Conservation (phyloP, 148 eudicot genomes). For the Rhododendron kiyosumense region DNA sequence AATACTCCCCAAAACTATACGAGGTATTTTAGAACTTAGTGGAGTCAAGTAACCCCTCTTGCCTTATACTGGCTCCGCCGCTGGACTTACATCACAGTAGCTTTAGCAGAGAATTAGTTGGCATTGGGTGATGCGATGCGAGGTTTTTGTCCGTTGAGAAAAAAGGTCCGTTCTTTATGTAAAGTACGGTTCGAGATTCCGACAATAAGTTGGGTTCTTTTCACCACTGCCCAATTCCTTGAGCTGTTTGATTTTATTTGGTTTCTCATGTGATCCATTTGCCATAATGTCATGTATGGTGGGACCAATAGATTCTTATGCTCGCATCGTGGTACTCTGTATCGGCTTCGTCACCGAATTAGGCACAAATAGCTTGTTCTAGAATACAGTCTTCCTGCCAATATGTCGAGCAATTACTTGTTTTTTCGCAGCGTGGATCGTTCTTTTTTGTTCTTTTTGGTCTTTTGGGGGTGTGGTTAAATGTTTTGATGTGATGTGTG, state of each 20-base stretch:
- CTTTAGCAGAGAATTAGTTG: constrained; percentile 15
- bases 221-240: constrained; percentile 19
- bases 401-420: constrained; percentile 1
- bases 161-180: constrained; percentile 1
- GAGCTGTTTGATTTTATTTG: constrained; percentile 4
- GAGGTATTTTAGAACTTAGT: too few species aligned
- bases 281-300: neutral
- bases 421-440: constrained; percentile 15
- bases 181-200: constrained; percentile 14
- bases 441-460: constrained; percentile 22
- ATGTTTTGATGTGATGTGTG: constrained; percentile 5
- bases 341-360: constrained; percentile 2
- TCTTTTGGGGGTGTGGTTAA: constrained; percentile 10
- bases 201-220: constrained; percentile 12
- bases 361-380: constrained; percentile 13
- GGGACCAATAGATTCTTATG: constrained; percentile 20
- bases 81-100: constrained; percentile 9
- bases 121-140: constrained; percentile 16
- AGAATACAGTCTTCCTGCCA: constrained; percentile 11
- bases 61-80: too few species aligned
- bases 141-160: constrained; percentile 9
- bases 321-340: neutral
- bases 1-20: too few species aligned
- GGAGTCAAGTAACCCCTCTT: too few species aligned
- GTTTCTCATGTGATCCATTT: constrained; percentile 2